Conservation (phyloP, 2,329 filamentous ascomycete genomes). For the Cladosporium sp. region DNA sequence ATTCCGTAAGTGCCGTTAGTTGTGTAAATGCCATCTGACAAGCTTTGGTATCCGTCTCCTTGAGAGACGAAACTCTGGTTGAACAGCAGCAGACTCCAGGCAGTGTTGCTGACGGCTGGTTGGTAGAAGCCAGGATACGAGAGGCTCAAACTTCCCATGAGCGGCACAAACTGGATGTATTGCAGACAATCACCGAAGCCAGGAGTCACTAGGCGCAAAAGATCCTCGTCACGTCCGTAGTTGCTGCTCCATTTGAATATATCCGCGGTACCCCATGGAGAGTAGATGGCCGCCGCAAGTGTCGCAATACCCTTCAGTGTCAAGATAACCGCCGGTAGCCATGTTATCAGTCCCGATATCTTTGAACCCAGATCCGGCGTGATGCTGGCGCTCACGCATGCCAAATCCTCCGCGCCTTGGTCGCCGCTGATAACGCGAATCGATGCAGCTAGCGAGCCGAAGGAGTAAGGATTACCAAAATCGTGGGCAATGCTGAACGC, state of each 20-base stretch:
- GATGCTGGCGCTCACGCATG: slow-evolving; percentile 77
- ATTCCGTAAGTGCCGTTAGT: slow-evolving; percentile 78
- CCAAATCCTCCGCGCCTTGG: slow-evolving; percentile 60
- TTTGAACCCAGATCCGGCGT: slow-evolving; percentile 75
- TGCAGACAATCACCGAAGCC: slow-evolving; percentile 96
- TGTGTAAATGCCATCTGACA: slow-evolving; percentile 84
- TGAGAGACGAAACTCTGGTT: slow-evolving; percentile 82
- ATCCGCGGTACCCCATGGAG: slow-evolving; percentile 89
- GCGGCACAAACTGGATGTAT: slow-evolving; percentile 88
- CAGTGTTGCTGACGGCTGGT: slow-evolving; percentile 80
- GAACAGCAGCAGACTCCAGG: slow-evolving; percentile 91
- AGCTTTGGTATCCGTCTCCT: slow-evolving; percentile 62
- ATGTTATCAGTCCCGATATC: slow-evolving; percentile 70
- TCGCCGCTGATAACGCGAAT: slow-evolving; percentile 77
- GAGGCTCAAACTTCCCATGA: slow-evolving; percentile 84
- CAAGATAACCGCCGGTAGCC: slow-evolving; percentile 75
- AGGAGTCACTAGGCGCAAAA: slow-evolving; percentile 87
- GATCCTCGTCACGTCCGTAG: slow-evolving; percentile 89
- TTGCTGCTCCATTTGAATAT: slow-evolving; percentile 97
- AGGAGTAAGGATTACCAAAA: slow-evolving; percentile 80
- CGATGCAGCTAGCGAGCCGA: slow-evolving; percentile 75
- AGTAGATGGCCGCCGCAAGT: slow-evolving; percentile 79
- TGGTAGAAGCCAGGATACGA: slow-evolving; percentile 94
- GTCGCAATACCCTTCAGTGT: slow-evolving; percentile 80
- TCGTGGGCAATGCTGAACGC: slow-evolving; percentile 73